Evolutionary conservation across 2,329 filamentous ascomycete species (phyloP).

Genomic region (Atkinsonella texensis): DNA sequence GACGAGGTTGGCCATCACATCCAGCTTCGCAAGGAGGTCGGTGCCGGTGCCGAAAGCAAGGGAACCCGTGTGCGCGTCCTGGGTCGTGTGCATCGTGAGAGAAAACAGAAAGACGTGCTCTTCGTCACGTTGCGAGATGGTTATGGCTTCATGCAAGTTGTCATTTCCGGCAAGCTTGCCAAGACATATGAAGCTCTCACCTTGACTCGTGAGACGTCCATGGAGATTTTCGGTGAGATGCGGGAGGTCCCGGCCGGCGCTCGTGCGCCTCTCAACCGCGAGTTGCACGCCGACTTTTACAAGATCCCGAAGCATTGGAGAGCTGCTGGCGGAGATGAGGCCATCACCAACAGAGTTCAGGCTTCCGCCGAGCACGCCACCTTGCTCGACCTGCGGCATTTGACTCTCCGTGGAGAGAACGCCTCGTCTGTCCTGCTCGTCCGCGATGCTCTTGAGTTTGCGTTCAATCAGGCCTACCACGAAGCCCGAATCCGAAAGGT

Average conservation of each 20-base stretch:
- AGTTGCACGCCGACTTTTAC: slow-evolving; percentile 86
- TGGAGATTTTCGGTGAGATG: slow-evolving; percentile 76
- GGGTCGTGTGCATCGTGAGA: slow-evolving; percentile 70
- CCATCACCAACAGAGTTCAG: slow-evolving; percentile 69
- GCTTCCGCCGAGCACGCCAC: slow-evolving; percentile 42
- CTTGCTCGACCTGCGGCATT: slow-evolving; percentile 71
- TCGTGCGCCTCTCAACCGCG: slow-evolving; percentile 70
- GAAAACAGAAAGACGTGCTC: slow-evolving; percentile 71
- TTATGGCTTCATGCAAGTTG: slow-evolving; percentile 32
- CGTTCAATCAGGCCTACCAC: slow-evolving; percentile 69
- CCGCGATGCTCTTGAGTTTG: slow-evolving; percentile 65
- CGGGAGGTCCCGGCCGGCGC: slow-evolving; percentile 65
- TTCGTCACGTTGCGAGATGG: slow-evolving; percentile 83
- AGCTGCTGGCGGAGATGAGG: slow-evolving; percentile 77
- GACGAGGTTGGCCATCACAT: slow-evolving; percentile 18
- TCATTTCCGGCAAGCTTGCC: slow-evolving; percentile 61
- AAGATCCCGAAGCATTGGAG: slow-evolving; percentile 52
- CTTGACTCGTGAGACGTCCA: slow-evolving; percentile 75
- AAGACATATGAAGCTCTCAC: slow-evolving; percentile 88
- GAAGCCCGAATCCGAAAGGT: slow-evolving; percentile 72
- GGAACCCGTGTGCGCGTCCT: slow-evolving; percentile 69
- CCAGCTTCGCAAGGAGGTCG: slow-evolving; percentile 25
- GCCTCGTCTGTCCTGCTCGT: slow-evolving; percentile 81
- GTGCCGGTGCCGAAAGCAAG: slow-evolving; percentile 34
- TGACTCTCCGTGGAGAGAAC: slow-evolving; percentile 73